phyloP scores from a whole-genome alignment of 208 protist genomes.

The Entamoeba dispar region DNA sequence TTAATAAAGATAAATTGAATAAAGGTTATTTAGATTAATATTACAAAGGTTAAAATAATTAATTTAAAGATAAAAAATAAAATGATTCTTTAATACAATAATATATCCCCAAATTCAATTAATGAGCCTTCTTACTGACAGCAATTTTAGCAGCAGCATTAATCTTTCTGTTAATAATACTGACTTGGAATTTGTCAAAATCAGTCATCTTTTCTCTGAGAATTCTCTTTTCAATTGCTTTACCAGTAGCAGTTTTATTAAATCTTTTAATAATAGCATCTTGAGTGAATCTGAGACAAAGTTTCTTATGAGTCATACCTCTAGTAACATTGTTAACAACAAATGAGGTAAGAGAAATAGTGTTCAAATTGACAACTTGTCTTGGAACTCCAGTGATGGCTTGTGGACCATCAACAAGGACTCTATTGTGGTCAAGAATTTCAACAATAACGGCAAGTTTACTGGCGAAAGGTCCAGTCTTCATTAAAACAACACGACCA shows the following conservation, averaged over 20 bases:
- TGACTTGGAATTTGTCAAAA: background rate
- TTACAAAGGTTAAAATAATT: background rate
- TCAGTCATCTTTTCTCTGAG: constrained; percentile 4
- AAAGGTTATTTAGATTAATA: background rate
- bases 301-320: background rate
- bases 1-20: background rate
- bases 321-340: background rate
- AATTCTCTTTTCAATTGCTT: background rate
- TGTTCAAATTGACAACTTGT: constrained; percentile 4
- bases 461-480: background rate
- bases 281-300: background rate
- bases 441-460: constrained; percentile 7
- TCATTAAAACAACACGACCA: constrained; percentile 6
- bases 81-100: background rate
- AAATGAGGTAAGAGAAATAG: background rate
- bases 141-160: background rate
- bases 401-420: background rate
- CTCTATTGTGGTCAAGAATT: constrained; percentile 4
- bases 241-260: background rate
- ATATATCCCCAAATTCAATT: background rate
- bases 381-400: background rate
- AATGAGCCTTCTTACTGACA: background rate
- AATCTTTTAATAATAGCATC: background rate
- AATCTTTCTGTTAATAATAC: background rate
- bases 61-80: background rate